phyloP scores from a whole-genome alignment of 768 basidiomycete genomes.

The Tremella mesenterica region DNA sequence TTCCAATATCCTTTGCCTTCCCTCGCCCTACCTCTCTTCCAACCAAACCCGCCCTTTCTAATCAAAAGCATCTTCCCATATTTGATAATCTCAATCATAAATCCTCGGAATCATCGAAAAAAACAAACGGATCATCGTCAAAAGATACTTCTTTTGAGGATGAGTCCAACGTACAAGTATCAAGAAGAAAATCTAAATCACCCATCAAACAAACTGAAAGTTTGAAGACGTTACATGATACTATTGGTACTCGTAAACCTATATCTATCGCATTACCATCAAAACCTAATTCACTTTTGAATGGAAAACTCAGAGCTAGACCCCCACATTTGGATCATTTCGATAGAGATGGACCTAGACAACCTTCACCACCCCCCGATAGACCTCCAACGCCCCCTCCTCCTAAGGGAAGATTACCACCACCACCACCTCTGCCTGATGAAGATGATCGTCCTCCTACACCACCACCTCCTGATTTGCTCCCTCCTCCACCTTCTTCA shows the following conservation, averaged over 20 bases:
- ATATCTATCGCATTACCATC: neutral
- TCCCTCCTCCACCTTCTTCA: conserved; percentile 22
- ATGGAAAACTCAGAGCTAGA: neutral
- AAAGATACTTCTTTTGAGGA: neutral
- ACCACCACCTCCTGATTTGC: neutral
- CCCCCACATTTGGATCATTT: neutral
- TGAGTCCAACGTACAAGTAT: neutral
- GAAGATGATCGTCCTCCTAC: conserved; percentile 8
- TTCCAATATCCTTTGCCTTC: neutral
- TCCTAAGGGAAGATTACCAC: conserved; percentile 9
- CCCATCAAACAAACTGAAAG: neutral
- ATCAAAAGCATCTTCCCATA: neutral
- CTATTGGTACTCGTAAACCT: neutral
- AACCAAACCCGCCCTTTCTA: neutral
- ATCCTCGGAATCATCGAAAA: neutral
- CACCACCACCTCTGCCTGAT: conserved; percentile 19
- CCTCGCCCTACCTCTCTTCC: neutral
- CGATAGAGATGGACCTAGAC: neutral
- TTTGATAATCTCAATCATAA: neutral
- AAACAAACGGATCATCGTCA: neutral
- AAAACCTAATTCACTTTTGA: neutral
- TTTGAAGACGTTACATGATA: too few species aligned
- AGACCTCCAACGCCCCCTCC: neutral
- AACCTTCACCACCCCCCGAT: neutral
- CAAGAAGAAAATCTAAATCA: neutral